Percentiles rank a stretch among this genome's conserved stretches.
phyloP scores from a whole-genome alignment of 176 grass and related monocot species.

The Puya raimondii region DNA sequence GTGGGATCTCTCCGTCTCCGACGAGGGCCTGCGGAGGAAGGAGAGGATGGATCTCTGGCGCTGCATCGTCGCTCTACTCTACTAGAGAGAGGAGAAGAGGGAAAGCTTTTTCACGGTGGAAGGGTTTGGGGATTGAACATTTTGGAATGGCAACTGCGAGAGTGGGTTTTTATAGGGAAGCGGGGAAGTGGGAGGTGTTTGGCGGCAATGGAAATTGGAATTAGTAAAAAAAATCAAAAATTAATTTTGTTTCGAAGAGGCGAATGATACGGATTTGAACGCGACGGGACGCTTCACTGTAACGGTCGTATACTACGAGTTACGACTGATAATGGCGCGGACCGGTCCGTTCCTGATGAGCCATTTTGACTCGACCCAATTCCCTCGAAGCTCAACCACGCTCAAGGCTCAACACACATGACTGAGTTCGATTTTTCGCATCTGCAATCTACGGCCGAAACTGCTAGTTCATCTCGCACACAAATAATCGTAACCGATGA shows the following conservation, averaged over 20 bases:
- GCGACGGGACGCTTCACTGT: not conserved
- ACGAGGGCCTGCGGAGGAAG: slow-evolving; percentile 48
- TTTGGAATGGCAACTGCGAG: not conserved
- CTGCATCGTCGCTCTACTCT: slow-evolving; percentile 11
- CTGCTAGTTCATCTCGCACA: no score
- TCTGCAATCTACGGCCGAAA: no score
- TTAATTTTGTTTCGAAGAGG: not conserved
- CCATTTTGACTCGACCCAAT: no score
- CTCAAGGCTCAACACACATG: no score
- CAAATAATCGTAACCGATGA: no score
- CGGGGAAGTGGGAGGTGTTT: slow-evolving; percentile 5
- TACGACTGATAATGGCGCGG: no score
- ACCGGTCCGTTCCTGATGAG: no score
- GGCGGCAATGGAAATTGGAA: slow-evolving; percentile 19
- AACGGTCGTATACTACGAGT: no score
- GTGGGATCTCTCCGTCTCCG: slow-evolving; percentile 1
- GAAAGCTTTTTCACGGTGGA: not conserved
- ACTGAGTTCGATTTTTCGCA: no score
- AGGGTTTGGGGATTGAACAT: not conserved
- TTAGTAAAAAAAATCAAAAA: not conserved
- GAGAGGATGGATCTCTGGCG: slow-evolving; percentile 82
- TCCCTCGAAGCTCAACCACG: no score
- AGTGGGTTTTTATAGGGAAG: not conserved
- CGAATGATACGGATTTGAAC: not conserved
- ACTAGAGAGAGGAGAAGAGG: slow-evolving; percentile 19